Conservation (phyloP, 2,329 filamentous ascomycete genomes). For the Didymella lethalis region DNA sequence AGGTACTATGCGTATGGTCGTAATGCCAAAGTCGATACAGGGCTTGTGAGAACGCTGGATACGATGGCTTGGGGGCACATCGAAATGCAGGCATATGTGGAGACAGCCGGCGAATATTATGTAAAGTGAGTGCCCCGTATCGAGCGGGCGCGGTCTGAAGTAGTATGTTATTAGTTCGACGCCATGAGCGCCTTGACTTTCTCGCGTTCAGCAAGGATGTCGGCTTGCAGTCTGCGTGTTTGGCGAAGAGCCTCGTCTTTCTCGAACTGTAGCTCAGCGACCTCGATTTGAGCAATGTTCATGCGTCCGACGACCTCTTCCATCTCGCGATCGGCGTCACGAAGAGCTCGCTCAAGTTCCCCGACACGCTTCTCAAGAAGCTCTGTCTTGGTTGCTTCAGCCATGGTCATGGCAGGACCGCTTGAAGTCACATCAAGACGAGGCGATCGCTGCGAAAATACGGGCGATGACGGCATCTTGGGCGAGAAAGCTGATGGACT, state of each 20-base stretch:
- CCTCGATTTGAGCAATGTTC: constrained; percentile 84
- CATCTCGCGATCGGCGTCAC: constrained; percentile 81
- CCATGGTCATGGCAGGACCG: constrained; percentile 65
- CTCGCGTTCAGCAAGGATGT: constrained; percentile 70
- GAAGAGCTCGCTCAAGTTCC: constrained; percentile 83
- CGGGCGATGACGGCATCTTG: constrained; percentile 68
- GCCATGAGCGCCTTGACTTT: constrained; percentile 62
- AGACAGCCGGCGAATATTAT: constrained; percentile 23
- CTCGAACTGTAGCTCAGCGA: constrained; percentile 78
- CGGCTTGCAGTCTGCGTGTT: constrained; percentile 72
- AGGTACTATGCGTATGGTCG: constrained; percentile 30
- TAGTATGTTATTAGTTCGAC: constrained; percentile 27
- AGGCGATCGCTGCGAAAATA: constrained; percentile 67
- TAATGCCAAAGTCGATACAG: constrained; percentile 30
- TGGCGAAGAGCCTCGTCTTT: constrained; percentile 76
- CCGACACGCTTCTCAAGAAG: constrained; percentile 78
- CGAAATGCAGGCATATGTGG: constrained; percentile 5
- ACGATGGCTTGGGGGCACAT: constrained; percentile 4
- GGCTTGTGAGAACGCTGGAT: constrained; percentile 19
- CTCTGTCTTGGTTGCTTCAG: constrained; percentile 76
- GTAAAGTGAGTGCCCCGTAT: constrained; percentile 24
- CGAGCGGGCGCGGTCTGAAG: constrained; percentile 26
- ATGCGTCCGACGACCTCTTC: constrained; percentile 82
- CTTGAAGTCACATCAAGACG: constrained; percentile 68
- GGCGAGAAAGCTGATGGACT: constrained; percentile 61